Evolutionary conservation across 352 stramenopile species (phyloP).

Genomic region (Phytophthora macrochlamydospora): DNA sequence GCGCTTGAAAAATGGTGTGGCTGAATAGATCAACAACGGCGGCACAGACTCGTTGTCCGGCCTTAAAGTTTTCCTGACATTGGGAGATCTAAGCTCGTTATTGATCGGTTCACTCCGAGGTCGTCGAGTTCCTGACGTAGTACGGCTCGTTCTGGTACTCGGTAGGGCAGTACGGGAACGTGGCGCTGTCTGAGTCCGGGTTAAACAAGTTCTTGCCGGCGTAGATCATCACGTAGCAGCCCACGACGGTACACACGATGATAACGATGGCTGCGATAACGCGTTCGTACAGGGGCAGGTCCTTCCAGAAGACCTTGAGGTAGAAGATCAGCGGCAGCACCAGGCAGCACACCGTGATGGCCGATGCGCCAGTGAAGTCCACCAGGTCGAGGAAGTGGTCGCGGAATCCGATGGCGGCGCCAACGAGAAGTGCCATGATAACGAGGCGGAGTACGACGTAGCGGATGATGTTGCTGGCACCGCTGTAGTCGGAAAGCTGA

Average conservation of each 20-base stretch:
- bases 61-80: conserved; percentile 29
- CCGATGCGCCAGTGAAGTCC: conserved; percentile 53
- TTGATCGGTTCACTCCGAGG: conserved; percentile 25
- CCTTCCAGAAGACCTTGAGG: conserved; percentile 49
- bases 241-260: conserved; percentile 39
- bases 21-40: conserved; percentile 12
- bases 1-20: neutral
- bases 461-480: conserved; percentile 27
- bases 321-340: conserved; percentile 56
- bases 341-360: conserved; percentile 51
- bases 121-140: conserved; percentile 30
- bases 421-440: conserved; percentile 45
- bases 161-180: conserved; percentile 30
- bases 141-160: conserved; percentile 26
- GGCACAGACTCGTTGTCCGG: conserved; percentile 20
- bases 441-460: conserved; percentile 42
- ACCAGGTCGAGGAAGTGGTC: conserved; percentile 50
- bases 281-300: conserved; percentile 46
- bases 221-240: conserved; percentile 43
- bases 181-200: conserved; percentile 21
- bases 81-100: conserved; percentile 13
- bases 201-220: conserved; percentile 34
- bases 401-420: conserved; percentile 38
- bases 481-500: conserved; percentile 36
- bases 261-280: conserved; percentile 37